Percentiles rank a stretch among this genome's conserved stretches.
Conservation (phyloP, 306 rosid genomes). For the Trifolium dubium region DNA sequence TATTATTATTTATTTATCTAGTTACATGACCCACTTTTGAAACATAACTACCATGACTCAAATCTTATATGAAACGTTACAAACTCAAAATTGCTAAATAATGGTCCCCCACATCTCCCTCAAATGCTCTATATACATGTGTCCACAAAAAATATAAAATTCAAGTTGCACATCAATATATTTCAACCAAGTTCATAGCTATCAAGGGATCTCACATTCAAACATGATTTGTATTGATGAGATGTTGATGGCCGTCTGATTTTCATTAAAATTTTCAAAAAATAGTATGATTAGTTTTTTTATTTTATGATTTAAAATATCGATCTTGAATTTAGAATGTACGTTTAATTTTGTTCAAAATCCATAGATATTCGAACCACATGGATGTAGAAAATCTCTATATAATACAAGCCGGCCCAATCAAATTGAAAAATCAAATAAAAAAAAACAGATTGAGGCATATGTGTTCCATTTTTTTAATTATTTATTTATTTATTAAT, state of each 20-base stretch:
- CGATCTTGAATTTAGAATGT: neutral
- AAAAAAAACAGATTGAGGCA: too few relatives aligned
- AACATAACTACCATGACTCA: slow-evolving; percentile 34
- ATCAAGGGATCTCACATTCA: too few relatives aligned
- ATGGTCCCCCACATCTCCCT: slow-evolving; percentile 40
- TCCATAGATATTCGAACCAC: neutral
- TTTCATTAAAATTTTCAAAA: too few relatives aligned
- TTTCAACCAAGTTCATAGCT: neutral
- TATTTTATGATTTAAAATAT: neutral
- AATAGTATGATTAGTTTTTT: neutral
- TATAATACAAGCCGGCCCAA: too few relatives aligned
- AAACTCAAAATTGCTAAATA: slow-evolving; percentile 38
- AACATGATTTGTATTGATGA: too few relatives aligned
- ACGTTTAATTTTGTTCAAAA: too few relatives aligned
- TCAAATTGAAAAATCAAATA: too few relatives aligned
- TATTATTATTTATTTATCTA: slow-evolving; percentile 7
- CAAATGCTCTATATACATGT: slow-evolving; percentile 19
- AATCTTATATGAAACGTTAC: slow-evolving; percentile 41
- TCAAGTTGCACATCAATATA: slow-evolving; percentile 9
- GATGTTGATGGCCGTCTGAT: too few relatives aligned
- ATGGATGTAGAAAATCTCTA: neutral
- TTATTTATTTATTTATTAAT: too few relatives aligned
- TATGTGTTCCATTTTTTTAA: too few relatives aligned
- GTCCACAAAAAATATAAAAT: slow-evolving; percentile 22
- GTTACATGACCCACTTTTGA: slow-evolving; percentile 39